Conservation (phyloP, 768 basidiomycete genomes). For the Sporobolomyces phaffii region DNA sequence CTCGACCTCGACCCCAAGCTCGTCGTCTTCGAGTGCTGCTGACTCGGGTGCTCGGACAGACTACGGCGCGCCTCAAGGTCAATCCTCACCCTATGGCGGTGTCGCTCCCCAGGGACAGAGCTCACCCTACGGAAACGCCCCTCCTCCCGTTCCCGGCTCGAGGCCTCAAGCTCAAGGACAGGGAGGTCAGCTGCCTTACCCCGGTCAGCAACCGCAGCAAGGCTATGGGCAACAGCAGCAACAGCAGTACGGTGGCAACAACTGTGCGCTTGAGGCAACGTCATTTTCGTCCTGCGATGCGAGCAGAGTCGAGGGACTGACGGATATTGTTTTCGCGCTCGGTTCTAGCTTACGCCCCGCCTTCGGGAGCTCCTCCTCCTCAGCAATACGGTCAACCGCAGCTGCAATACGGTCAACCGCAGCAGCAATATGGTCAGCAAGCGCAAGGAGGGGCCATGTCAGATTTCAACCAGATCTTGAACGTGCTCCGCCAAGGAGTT, state of each 20-base stretch:
- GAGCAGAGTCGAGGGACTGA: neutral
- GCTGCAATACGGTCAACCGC: conserved; percentile 13
- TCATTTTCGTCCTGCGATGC: neutral
- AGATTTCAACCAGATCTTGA: conserved; percentile 12
- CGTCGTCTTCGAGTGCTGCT: neutral
- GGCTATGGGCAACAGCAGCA: neutral
- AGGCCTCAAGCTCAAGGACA: neutral
- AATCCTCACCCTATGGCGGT: neutral
- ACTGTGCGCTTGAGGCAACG: neutral
- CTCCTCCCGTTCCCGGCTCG: conserved; percentile 15
- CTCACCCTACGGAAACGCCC: conserved; percentile 10
- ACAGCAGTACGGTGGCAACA: conserved; percentile 10
- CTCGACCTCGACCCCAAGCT: too few species aligned
- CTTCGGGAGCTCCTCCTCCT: conserved; percentile 1
- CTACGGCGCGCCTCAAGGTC: neutral
- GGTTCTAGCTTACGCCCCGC: conserved; percentile 11
- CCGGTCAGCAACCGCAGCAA: conserved; percentile 5
- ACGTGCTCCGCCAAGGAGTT: conserved; percentile 23
- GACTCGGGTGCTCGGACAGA: too few species aligned
- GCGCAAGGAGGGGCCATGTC: conserved; percentile 1
- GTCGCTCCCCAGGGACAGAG: neutral
- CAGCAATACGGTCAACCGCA: neutral
- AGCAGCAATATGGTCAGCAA: conserved; percentile 12
- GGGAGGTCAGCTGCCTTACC: conserved; percentile 17
- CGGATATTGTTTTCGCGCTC: neutral